Conservation (phyloP, 164 flowering plant species). For the Macadamia tetraphylla region DNA sequence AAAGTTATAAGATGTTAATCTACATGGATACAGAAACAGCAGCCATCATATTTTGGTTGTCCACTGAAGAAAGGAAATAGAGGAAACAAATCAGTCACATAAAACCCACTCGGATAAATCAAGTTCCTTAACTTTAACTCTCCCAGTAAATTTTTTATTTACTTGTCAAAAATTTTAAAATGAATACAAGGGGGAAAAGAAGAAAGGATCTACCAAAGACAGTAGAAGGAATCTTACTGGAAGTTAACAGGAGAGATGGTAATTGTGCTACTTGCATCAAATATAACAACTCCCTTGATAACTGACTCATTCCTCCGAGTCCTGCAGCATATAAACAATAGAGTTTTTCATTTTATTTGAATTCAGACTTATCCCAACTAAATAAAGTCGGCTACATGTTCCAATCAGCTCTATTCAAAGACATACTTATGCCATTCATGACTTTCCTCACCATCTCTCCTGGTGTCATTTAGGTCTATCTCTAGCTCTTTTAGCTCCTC, state of each 20-base stretch:
- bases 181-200: too few species aligned
- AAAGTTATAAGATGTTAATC: neutral
- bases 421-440: too few species aligned
- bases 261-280: constrained; percentile 86
- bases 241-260: constrained; percentile 88
- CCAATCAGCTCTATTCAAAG: too few species aligned
- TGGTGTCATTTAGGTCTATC: too few species aligned
- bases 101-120: constrained; percentile 4
- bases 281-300: constrained; percentile 76
- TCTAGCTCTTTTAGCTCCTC: too few species aligned
- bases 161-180: too few species aligned
- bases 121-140: too few species aligned
- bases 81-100: constrained; percentile 11
- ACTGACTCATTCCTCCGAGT: constrained; percentile 76
- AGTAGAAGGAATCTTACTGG: constrained; percentile 52
- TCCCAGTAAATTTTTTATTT: too few species aligned
- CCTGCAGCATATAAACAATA: constrained; percentile 34
- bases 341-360: neutral
- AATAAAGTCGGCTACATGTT: too few species aligned
- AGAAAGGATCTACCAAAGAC: constrained; percentile 3
- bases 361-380: too few species aligned
- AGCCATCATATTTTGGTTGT: constrained; percentile 92
- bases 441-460: too few species aligned
- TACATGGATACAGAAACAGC: constrained; percentile 93
- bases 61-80: constrained; percentile 56